Evolutionary conservation across 2,329 filamentous ascomycete genomes (phyloP).

Genomic region (Talaromyces sp.): DNA sequence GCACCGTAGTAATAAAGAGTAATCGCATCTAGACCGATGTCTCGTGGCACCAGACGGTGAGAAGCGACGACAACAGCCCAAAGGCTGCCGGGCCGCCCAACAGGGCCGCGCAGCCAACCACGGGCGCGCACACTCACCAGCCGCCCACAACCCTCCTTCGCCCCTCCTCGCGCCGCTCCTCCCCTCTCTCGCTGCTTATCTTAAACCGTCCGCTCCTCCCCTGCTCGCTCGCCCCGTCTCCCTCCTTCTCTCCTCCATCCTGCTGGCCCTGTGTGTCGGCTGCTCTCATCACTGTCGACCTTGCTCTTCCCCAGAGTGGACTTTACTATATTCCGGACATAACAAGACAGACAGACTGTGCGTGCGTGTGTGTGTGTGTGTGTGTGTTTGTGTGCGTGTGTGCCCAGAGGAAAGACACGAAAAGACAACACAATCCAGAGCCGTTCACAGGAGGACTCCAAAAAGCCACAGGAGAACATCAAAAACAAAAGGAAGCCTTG

Average conservation of each 20-base stretch:
- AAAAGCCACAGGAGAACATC: background rate
- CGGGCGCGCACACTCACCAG: constrained; percentile 12
- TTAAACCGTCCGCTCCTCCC: constrained; percentile 22
- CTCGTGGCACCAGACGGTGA: constrained; percentile 35
- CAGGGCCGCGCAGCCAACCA: constrained; percentile 15
- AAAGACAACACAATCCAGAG: background rate
- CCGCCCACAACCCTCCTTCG: constrained; percentile 15
- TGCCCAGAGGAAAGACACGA: background rate
- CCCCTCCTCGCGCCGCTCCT: constrained; percentile 28
- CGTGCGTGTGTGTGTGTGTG: background rate
- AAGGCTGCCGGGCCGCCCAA: constrained; percentile 28
- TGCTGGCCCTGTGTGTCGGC: constrained; percentile 5
- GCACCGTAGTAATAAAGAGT: background rate
- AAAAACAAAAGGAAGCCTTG: background rate
- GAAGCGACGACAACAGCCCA: constrained; percentile 23
- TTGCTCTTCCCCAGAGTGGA: background rate
- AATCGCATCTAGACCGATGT: constrained; percentile 16
- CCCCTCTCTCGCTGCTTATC: constrained; percentile 21
- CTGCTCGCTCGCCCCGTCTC: constrained; percentile 10
- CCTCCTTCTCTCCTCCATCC: constrained; percentile 10
- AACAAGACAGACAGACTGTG: background rate
- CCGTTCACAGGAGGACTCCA: background rate
- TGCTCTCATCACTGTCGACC: background rate
- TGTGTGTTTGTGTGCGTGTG: background rate
- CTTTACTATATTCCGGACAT: background rate